Evolutionary conservation across 768 basidiomycete genomes (phyloP), one percentile per base, ranked within the genome.

Genomic region (Nidularia pulvinata): DNA sequence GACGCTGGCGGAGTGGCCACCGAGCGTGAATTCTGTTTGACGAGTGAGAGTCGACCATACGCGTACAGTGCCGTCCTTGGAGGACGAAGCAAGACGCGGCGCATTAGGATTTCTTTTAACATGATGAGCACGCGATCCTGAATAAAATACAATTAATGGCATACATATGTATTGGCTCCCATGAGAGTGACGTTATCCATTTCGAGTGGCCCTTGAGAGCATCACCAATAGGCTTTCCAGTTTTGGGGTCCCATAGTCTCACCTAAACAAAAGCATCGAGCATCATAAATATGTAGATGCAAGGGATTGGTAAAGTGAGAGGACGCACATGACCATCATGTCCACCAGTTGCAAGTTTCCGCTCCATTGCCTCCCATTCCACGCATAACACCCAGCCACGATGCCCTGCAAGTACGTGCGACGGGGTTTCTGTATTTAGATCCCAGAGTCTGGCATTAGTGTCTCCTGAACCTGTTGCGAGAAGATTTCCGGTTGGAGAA

Each of bases 371-470:
- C 62, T 98, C 95, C 95, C 96, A 99, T 64, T 98, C 97, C 4
- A 95, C 91, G 60, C 94, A 98, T 1, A 98, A 79, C 1, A 99
- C 94, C 96, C 95, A 98, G 0, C 95, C 95, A 59, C 86, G 85
- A 64, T 99, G 97, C 0, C 97, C 97, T 0, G 81, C 71, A 14
- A 98, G 78, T 11, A 86, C 88, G 65, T 92, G 89, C 39, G 91
- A 92, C 1, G 97, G 96, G 5, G 85, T 89, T 68, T 98, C 97
- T 0, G 91, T 96, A 62, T 89, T 82, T 48, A 98, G 81, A 69
- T 98, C 89, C 97, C 97, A 98, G 22, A 99, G 71, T 3, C 97
- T 84, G 10, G 89, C 94, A 53, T 88, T 91, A 30, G 91, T 93
- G 64, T 98, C 97, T 1, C 95, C 97, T 0, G 94, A 93, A 1